Evolutionary conservation across 306 rosid species (phyloP).

Genomic region (Hippophae gyantsensis): DNA sequence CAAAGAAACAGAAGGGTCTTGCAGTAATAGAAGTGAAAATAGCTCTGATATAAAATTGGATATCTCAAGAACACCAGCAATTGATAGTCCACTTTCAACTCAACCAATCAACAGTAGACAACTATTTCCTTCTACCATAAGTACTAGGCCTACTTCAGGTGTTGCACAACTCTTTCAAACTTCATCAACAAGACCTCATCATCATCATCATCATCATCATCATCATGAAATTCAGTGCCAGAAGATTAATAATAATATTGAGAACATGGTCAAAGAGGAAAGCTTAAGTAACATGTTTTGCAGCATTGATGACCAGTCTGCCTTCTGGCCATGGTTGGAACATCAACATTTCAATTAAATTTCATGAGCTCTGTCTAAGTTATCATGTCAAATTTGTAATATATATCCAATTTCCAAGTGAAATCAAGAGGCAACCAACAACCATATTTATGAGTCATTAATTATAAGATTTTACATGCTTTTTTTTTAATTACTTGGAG

Average conservation of each 20-base stretch:
- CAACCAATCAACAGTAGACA: slow-evolving; percentile 40
- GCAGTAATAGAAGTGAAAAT: slow-evolving; percentile 96
- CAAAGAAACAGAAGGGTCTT: slow-evolving; percentile 95
- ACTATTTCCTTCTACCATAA: slow-evolving; percentile 50
- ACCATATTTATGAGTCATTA: slow-evolving; percentile 29
- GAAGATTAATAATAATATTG: slow-evolving; percentile 28
- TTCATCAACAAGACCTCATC: slow-evolving; percentile 52
- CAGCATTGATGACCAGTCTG: slow-evolving; percentile 84
- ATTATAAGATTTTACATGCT: slow-evolving; percentile 25
- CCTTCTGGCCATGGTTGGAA: slow-evolving; percentile 99
- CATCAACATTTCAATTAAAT: slow-evolving; percentile 75
- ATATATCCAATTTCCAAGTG: slow-evolving; percentile 17
- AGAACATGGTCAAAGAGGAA: slow-evolving; percentile 74
- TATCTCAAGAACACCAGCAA: slow-evolving; percentile 76
- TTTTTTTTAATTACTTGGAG: slow-evolving; percentile 37
- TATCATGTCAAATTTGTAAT: no score
- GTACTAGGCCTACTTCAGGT: slow-evolving; percentile 14
- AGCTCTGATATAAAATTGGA: slow-evolving; percentile 92
- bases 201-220: not conserved
- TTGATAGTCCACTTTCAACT: slow-evolving; percentile 35
- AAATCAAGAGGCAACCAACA: slow-evolving; percentile 25
- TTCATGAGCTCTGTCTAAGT: no score
- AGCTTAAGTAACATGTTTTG: slow-evolving; percentile 78
- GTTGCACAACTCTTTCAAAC: slow-evolving; percentile 73
- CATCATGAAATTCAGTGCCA: slow-evolving; percentile 33